Conservation (phyloP, 768 basidiomycete species). For the Daedaleopsis sinensis region DNA sequence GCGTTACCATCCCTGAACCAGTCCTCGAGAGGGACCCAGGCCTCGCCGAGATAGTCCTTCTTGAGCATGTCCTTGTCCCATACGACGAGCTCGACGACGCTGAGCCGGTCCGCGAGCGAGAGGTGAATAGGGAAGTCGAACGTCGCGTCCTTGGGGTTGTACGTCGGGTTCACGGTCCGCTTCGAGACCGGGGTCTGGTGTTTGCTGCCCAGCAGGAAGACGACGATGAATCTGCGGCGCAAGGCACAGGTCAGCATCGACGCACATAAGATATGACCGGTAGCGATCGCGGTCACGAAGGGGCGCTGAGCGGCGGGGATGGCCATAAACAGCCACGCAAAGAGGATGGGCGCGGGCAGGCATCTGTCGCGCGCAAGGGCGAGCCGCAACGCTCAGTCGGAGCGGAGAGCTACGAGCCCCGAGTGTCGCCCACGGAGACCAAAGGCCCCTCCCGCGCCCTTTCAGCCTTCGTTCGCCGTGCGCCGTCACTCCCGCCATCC, state of each 20-base stretch:
- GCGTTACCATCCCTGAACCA: constrained; percentile 67
- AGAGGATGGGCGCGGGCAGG: constrained; percentile 1
- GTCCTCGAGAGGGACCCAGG: constrained; percentile 72
- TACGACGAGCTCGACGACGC: constrained; percentile 80
- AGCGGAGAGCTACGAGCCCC: no score
- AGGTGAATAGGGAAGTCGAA: constrained; percentile 90
- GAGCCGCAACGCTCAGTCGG: no score
- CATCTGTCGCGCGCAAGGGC: no score
- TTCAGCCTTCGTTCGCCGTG: no score
- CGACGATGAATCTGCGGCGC: constrained; percentile 66
- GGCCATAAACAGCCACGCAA: constrained; percentile 1
- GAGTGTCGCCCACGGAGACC: no score
- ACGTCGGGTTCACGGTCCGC: constrained; percentile 70
- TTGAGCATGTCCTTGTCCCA: constrained; percentile 93
- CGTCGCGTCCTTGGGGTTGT: constrained; percentile 68
- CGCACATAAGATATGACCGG: no score
- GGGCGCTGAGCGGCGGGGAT: no score
- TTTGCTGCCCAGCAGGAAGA: constrained; percentile 58
- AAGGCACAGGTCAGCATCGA: neutral
- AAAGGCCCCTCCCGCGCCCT: no score
- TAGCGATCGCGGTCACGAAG: no score
- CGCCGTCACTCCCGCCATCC: no score
- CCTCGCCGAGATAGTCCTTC: constrained; percentile 95
- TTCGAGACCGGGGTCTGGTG: constrained; percentile 79
- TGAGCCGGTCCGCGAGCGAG: constrained; percentile 70